These are phyloP conservation scores for Coprinopsis cinerea DNA, from an alignment of 768 basidiomycete species.

Conservation along the genomic window DNA sequence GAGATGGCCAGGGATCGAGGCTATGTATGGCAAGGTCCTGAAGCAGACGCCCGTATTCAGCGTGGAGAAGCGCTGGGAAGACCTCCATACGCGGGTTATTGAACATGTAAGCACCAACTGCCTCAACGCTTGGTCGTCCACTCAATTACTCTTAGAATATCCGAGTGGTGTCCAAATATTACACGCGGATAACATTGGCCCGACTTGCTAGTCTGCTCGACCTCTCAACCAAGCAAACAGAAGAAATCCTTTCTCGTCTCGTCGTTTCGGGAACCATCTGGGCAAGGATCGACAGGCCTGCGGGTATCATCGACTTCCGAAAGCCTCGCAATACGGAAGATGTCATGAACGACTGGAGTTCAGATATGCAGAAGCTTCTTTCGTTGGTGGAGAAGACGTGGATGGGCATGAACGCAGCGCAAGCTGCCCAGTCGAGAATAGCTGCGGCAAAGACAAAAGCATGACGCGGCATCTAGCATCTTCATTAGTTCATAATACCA, in stretches of 20 bases:
- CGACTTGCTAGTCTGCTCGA: constrained; percentile 86
- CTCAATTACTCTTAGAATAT: constrained; percentile 62
- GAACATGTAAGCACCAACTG: constrained; percentile 71
- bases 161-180: constrained; percentile 90
- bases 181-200: constrained; percentile 82
- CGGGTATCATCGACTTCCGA: constrained; percentile 85
- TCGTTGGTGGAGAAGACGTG: constrained; percentile 96
- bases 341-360: constrained; percentile 97
- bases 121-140: neutral
- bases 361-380: constrained; percentile 89
- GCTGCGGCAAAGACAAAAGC: neutral
- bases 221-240: constrained; percentile 74
- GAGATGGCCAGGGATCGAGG: constrained; percentile 93
- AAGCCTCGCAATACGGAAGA: constrained; percentile 81
- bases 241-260: constrained; percentile 81
- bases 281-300: constrained; percentile 90
- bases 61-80: constrained; percentile 81
- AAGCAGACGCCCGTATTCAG: constrained; percentile 78
- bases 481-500: neutral
- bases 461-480: neutral
- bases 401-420: constrained; percentile 91
- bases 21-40: constrained; percentile 80
- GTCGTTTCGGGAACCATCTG: constrained; percentile 91
- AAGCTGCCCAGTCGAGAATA: constrained; percentile 71
- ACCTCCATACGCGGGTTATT: constrained; percentile 90